Base-by-base conservation (phyloP, 805 yeast genomes). In the Metschnikowia peoriensis region DNA sequence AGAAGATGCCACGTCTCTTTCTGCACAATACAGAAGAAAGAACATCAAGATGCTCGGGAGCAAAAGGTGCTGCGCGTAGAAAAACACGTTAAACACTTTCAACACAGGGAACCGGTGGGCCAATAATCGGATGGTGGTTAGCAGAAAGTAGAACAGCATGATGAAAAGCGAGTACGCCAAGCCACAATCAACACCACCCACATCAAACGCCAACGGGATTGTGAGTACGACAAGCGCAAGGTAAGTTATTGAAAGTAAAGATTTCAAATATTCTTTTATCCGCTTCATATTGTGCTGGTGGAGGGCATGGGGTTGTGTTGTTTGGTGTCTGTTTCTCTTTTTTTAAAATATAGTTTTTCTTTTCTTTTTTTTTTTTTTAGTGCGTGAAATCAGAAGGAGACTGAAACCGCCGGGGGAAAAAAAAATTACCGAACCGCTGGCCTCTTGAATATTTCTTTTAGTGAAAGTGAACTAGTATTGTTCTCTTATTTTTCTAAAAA, bases 111-210 rank as follows among this genome's bases (percentile, higher is more conserved):
- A 63, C 46, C 70, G 64, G 46, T 74, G 66, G 37, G 81, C 72
- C 41, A 84, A 59, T 32, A 90, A 75, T 52, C 96, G 77, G 32
- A 90, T 62, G 1, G 96, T 84, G 8, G 97, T 89, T 50, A 89
- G 72, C 6, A 81, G 66, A 55, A 89, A 85, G 68, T 91, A 92
- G 49, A 87, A 69, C 41, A 59, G 46, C 52, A 69, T 66, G 41
- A 81, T 73, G 50, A 89, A 81, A 45, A 93, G 77, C 7, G 96
- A 85, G 67, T 84, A 94, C 16, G 96, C 83, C 54, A 94, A 73
- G 1, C 99, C 99, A 69, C 98, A 93, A 51, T 83, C 78, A 16
- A 85, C 79, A 1, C 98, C 97, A 9, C 98, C 98, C 38, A 90
- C 86, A 64, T 93, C 97, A 69, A 94, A 94, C 27, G 97, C 88